Evolutionary conservation across 345 rosid genomes (phyloP).

Genomic region (Conringia planisiliqua): DNA sequence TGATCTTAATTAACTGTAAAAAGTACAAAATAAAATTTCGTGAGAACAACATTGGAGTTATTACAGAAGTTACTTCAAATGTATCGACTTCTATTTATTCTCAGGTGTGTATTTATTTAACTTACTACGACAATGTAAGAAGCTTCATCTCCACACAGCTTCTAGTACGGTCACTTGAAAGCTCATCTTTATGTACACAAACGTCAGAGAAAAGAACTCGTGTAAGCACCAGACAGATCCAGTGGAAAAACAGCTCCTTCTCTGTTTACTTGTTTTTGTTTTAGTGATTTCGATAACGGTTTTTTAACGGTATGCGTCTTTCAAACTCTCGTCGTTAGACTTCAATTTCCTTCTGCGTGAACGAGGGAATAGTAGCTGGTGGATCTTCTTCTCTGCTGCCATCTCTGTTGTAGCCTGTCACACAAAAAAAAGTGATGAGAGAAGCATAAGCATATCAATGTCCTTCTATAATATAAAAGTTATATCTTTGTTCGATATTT

Average conservation of each 20-base stretch:
- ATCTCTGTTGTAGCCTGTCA: constrained; percentile 65
- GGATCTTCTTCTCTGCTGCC: constrained; percentile 89
- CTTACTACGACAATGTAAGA: constrained; percentile 19
- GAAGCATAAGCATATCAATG: neutral
- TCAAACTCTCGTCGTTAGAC: constrained; percentile 40
- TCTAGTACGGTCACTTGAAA: constrained; percentile 15
- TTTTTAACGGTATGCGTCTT: constrained; percentile 18
- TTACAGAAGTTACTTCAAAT: constrained; percentile 15
- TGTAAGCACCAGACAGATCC: constrained; percentile 23
- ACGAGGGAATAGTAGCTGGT: constrained; percentile 72
- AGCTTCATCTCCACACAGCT: constrained; percentile 18
- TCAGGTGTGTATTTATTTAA: neutral
- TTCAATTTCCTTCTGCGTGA: constrained; percentile 75
- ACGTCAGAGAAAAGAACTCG: constrained; percentile 21
- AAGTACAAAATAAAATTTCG: neutral
- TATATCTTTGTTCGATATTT: constrained; percentile 12
- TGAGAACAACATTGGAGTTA: neutral
- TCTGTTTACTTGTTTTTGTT: neutral
- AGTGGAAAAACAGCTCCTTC: constrained; percentile 18
- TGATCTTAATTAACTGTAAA: constrained; percentile 10
- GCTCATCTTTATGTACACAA: constrained; percentile 33
- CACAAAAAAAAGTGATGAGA: neutral
- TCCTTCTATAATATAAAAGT: neutral
- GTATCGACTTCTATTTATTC: constrained; percentile 32
- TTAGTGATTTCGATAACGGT: neutral